A percentile compares a stretch with the other conserved stretches of the same genome.
These are phyloP conservation scores for Pseudocercospora vitis DNA, from an alignment of 2,329 filamentous ascomycete species.

Conservation along the genomic window DNA sequence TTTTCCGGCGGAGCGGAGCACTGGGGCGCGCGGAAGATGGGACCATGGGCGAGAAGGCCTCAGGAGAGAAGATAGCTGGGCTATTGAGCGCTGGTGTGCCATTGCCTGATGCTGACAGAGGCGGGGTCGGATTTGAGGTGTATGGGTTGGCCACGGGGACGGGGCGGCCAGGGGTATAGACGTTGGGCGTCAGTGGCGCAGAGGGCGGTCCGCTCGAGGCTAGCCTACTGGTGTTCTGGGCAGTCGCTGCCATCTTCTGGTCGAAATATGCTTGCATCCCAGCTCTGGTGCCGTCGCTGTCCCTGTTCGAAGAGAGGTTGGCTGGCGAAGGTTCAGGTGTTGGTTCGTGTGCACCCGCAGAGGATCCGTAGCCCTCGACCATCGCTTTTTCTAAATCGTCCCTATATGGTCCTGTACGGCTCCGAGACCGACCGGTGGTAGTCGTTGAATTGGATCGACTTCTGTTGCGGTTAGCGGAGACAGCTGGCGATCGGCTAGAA, in stretches of 20 bases:
- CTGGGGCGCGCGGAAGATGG: conserved; percentile 34
- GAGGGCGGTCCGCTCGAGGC: conserved; percentile 20
- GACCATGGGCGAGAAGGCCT: conserved; percentile 31
- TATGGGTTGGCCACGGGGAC: conserved; percentile 42
- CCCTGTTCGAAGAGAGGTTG: conserved; percentile 14
- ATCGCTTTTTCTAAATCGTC: conserved; percentile 56
- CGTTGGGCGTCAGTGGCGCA: conserved; percentile 24
- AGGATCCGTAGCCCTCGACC: conserved; percentile 45
- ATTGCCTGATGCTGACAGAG: conserved; percentile 46
- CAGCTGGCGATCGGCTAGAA: conserved; percentile 16
- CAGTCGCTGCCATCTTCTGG: conserved; percentile 18
- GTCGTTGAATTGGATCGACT: conserved; percentile 58
- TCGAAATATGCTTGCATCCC: conserved; percentile 33
- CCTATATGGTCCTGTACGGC: conserved; percentile 50
- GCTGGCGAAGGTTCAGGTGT: conserved; percentile 24
- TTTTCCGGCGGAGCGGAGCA: conserved; percentile 54
- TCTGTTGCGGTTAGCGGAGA: conserved; percentile 35
- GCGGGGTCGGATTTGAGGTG: conserved; percentile 56
- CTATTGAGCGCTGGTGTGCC: conserved; percentile 39
- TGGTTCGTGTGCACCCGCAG: conserved; percentile 30
- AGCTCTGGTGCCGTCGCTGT: conserved; percentile 19
- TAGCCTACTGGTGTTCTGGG: conserved; percentile 11
- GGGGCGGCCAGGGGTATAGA: conserved; percentile 25
- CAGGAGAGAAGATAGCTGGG: conserved; percentile 29
- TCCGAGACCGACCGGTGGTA: conserved; percentile 55